phyloP scores from a whole-genome alignment of 2,329 filamentous ascomycete species.

The Cladosporium sp. region DNA sequence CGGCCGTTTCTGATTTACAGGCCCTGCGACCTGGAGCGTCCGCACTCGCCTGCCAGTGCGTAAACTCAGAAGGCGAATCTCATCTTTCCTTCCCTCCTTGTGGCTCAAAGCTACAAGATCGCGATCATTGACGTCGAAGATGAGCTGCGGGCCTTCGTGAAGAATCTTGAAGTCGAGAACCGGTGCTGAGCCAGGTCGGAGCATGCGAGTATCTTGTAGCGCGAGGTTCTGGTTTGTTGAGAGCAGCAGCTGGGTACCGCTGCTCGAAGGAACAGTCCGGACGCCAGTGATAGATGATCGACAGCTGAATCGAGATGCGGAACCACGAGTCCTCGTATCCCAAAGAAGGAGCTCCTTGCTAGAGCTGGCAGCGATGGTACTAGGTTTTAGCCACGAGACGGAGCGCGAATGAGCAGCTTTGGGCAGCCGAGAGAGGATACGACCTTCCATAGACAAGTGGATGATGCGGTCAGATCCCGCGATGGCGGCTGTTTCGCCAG shows the following conservation, averaged over 20 bases:
- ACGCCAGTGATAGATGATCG: constrained; percentile 16
- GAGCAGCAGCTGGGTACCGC: constrained; percentile 16
- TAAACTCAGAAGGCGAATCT: constrained; percentile 23
- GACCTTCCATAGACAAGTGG: constrained; percentile 12
- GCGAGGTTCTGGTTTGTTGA: constrained; percentile 15
- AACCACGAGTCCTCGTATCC: constrained; percentile 20
- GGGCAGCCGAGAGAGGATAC: not conserved
- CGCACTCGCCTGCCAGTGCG: constrained; percentile 17
- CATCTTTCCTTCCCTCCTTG: constrained; percentile 12
- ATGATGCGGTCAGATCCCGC: not conserved
- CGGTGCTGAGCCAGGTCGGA: not conserved
- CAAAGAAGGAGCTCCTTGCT: constrained; percentile 31
- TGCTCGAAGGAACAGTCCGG: constrained; percentile 1
- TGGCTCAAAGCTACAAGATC: constrained; percentile 17
- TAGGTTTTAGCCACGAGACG: constrained; percentile 29
- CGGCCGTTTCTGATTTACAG: constrained; percentile 4
- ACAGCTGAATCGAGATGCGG: constrained; percentile 11
- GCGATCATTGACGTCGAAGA: constrained; percentile 17
- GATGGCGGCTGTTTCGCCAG: constrained; percentile 5
- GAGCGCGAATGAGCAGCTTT: not conserved
- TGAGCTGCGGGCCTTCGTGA: constrained; percentile 18
- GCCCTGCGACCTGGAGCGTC: constrained; percentile 12
- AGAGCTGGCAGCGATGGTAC: constrained; percentile 29
- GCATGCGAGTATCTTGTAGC: constrained; percentile 19
- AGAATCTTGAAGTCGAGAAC: constrained; percentile 9